A percentile compares a stretch with the other conserved stretches of the same genome.
Evolutionary conservation across 495 filamentous ascomycete genomes (phyloP).

Genomic region (Xylaria longipes): DNA sequence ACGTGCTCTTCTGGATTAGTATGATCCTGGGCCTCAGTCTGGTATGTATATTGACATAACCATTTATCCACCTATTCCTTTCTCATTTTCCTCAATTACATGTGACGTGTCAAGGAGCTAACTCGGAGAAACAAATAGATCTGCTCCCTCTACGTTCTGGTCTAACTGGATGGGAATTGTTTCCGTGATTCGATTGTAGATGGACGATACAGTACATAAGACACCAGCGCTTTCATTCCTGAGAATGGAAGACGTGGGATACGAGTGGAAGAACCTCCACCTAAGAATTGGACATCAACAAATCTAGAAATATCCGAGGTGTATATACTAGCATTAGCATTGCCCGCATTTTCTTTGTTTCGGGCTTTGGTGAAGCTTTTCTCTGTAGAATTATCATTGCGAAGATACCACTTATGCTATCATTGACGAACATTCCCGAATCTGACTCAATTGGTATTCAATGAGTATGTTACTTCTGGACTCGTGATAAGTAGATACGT

Average conservation of each 20-base stretch:
- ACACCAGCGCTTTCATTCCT: not conserved
- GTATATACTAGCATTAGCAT: slow-evolving; percentile 16
- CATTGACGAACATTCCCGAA: not conserved
- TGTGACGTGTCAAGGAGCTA: slow-evolving; percentile 14
- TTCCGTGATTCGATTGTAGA: not conserved
- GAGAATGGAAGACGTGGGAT: not conserved
- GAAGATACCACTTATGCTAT: slow-evolving; percentile 11
- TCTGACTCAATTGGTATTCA: not conserved
- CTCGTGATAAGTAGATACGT: not conserved
- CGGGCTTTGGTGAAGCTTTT: not conserved
- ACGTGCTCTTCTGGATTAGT: slow-evolving; percentile 91
- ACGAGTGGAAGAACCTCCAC: not conserved
- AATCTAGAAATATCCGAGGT: not conserved
- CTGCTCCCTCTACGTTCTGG: slow-evolving; percentile 59
- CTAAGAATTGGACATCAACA: not conserved
- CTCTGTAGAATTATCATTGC: slow-evolving; percentile 1
- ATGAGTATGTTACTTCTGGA: not conserved
- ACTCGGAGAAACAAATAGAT: slow-evolving; percentile 44
- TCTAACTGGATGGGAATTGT: slow-evolving; percentile 38
- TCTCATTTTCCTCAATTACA: not conserved
- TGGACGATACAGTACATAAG: not conserved
- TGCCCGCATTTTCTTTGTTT: not conserved
- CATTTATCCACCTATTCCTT: not conserved
- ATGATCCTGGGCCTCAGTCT: slow-evolving; percentile 92
- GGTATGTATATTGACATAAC: slow-evolving; percentile 59